A percentile compares a stretch with the other conserved stretches of the same genome.
These are phyloP conservation scores for Canavalia gladiata DNA, from an alignment of 306 rosid genomes.

Conservation along the genomic window DNA sequence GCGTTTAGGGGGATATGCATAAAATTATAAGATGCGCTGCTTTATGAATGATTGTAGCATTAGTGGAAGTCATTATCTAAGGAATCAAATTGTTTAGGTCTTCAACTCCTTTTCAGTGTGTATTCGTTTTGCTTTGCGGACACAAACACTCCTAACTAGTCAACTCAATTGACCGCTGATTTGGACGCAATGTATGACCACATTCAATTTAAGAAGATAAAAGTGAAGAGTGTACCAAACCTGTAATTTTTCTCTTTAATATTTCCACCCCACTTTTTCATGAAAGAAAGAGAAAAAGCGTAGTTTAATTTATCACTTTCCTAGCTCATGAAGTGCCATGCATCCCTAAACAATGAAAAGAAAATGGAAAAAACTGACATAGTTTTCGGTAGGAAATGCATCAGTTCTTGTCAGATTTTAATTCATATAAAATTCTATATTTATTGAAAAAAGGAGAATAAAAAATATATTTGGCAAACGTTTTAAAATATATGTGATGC, in stretches of 20 bases:
- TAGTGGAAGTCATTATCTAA: slow-evolving; percentile 48
- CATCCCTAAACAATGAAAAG: background rate
- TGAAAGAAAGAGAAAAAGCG: background rate
- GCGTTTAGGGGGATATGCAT: slow-evolving; percentile 4
- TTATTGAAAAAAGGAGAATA: no score
- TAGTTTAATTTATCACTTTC: background rate
- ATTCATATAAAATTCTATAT: no score
- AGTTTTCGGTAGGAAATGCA: no score
- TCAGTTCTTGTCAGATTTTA: no score
- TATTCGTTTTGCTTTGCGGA: background rate
- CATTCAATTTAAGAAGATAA: slow-evolving; percentile 25
- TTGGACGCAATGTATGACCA: slow-evolving; percentile 33
- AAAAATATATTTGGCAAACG: no score
- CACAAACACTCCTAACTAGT: background rate
- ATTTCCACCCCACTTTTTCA: background rate
- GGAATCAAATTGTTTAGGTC: background rate
- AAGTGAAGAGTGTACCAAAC: background rate
- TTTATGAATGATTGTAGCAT: slow-evolving; percentile 42
- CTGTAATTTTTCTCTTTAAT: background rate
- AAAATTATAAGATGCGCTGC: slow-evolving; percentile 55
- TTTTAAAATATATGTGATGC: no score
- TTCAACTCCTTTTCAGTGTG: background rate
- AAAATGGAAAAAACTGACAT: background rate
- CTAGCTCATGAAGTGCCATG: background rate
- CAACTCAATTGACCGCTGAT: background rate